Evolutionary conservation across 1,284 basidiomycete species (phyloP), one percentile per base, ranked within the genome.

Genomic region (Ceratobasidium sp.): DNA sequence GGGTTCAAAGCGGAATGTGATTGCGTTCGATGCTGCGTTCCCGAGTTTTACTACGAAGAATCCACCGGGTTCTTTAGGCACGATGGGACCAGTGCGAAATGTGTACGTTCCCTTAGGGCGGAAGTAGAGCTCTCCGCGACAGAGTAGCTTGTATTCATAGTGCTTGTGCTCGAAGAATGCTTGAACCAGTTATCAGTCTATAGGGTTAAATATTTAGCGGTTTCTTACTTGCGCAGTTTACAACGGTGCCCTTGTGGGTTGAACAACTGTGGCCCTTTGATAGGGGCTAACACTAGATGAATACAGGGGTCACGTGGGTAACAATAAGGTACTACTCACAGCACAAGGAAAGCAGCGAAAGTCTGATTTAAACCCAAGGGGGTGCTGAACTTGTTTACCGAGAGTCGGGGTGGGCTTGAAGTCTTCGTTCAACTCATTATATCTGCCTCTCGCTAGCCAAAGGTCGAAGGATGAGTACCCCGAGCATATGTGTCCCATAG

Each of bases 191-290:
- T 50, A 23, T 59, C 23, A 42, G 47, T 33, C 23, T n/a, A 46
- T 46, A 36, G 13, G 23, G 16, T 9, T 13, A 7, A 52, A n/a
- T 36, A 16, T 11, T 36, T 4, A 11, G 33, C 4, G 11, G 9
- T 14, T 14, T 7, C 60, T 39, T 64, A 64, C 60, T 64, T 30
- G 60, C 47, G n/a, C 60, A 64, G 6, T 27, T 21, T 23, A 21
- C 21, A 21, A 52, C 47, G 13, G 30, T 41, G 4, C 49, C 49
- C 14, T 29, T 29, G 19, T 64, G 60, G 39, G 25, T 23, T 9
- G 21, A 36, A 8, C 19, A 47, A 21, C 4, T 54, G 29, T 33
- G 11, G 5, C 60, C 60, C 41, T 64, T 64, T 9, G 60, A 27
- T 11, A 36, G n/a, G 5, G 60, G 60, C 60, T 64, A 29, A 14